Base-by-base conservation (phyloP, 2,329 filamentous ascomycete genomes). In the Microcyclosporella mali region DNA sequence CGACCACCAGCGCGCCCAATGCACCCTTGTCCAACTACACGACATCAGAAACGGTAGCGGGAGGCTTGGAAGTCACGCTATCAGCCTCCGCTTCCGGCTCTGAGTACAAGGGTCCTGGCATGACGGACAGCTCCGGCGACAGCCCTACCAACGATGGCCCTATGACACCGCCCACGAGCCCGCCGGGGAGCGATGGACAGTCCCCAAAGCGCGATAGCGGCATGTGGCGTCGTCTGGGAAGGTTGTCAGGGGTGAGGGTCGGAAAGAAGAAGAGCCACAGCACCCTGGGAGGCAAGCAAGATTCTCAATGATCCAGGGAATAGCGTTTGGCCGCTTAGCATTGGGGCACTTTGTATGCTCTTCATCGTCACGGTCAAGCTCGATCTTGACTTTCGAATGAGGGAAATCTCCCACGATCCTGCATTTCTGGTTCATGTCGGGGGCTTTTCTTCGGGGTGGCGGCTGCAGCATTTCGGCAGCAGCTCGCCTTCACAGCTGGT, bases 111-210 rank as follows among this genome's bases (percentile, higher is more conserved):
- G 58, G 52, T 4, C 76, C 56, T 21, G 70, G 71, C 16, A 62
- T 79, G 45, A 78, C 77, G 1, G 83, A 87, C 53, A 83, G 86
- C 59, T 84, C 76, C 46, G 76, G 74, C 43, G 77, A 75, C 48
- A 72, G 72, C 44, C 61, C 57, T 32, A 50, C 52, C 45, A 58
- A 56, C 47, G 66, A 68, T 2, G 67, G 39, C 83, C 57, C 82
- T 74, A 81, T 87, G 71, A 88, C 85, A 3, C 85, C 85, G 0
- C 84, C 84, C 1, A 85, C 77, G 2, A 85, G 81, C 2, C 82
- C 85, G 27, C 83, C 84, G 0, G 77, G 56, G 39, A 58, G 60
- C 46, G 63, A 64, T 35, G 41, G 41, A 4, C 40, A 47, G 32
- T 58, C 56, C 38, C 56, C 57, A 8, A 59, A 60, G 43, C 53